Base-by-base conservation (phyloP, 371 early-diverging fungal species). In the Saksenaea oblongispora region DNA sequence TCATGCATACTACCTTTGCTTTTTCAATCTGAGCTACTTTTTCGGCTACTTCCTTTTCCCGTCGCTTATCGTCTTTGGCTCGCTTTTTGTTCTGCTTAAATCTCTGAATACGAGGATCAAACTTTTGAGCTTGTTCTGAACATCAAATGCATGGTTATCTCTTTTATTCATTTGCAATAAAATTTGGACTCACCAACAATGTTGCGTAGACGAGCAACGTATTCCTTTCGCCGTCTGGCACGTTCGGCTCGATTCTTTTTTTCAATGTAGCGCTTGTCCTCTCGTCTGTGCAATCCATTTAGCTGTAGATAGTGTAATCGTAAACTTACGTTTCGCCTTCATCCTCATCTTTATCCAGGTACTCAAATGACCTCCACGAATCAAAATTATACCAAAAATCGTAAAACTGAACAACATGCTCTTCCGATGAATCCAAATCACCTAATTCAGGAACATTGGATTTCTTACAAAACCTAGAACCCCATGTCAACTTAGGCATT, bases 351-450 rank as follows among this genome's bases (percentile, higher is more conserved):
- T 97, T 92, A 72, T 95, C 96, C 61, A 91, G 72, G 71, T 88
- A 88, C 81, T 97, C 98, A 71, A 96, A 98, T 18, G 91, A 82
- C 61, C 98, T 82, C 93, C 93, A 94, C 36, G 95, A 93, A 64
- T 96, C 94, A 65, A 95, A 92, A 71, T 78, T 84, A 72, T 82
- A 89, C 61, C 61, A 98, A 73, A 94, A 96, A 53, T 88, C 85
- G 79, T 98, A 98, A 81, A 98, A 98, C 14, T 65, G 55, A 64
- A 95, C 94, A 28, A 95, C 91, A 27, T 87, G 83, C 51, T 86
- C 89, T 53, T 87, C 83, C 17, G 86, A 22, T 7, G 88, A 69
- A 56, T 86, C 69, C 39, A 69, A 69, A 65, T 84, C 81, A 31
- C 98, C 97, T 39, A 97, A 73, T 37, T 42, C 42, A 11, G 95